Conservation (phyloP, 176 grass and related monocot species). For the Eleusine coracana region DNA sequence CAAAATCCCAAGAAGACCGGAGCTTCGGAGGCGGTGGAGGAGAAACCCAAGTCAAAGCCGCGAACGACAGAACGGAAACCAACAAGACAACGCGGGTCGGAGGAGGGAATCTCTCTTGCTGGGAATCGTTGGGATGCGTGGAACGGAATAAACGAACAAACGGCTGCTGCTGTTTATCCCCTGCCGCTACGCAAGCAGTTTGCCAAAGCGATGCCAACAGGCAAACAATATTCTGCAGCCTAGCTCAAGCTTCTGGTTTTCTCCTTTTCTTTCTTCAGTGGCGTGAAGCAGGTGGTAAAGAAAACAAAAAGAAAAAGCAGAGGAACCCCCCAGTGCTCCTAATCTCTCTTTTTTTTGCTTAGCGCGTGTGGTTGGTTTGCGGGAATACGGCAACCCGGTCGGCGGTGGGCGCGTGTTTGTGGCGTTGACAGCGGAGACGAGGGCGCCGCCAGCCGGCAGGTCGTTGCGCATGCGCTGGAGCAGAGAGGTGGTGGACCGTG, state of each 20-base stretch:
- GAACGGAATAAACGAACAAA: constrained; percentile 49
- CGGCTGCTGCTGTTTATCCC: neutral
- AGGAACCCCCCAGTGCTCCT: neutral
- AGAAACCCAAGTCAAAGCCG: constrained; percentile 43
- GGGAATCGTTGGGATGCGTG: constrained; percentile 27
- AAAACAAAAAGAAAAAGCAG: neutral
- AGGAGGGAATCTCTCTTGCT: neutral
- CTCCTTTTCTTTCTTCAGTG: neutral
- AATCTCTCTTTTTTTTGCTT: neutral
- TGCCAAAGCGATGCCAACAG: neutral
- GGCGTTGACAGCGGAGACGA: constrained; percentile 31
- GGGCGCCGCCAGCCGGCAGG: constrained; percentile 19
- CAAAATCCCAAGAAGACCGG: constrained; percentile 16
- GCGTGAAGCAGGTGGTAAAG: constrained; percentile 9
- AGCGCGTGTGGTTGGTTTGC: neutral
- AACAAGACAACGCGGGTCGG: constrained; percentile 15
- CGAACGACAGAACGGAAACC: constrained; percentile 16
- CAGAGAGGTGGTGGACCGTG: neutral
- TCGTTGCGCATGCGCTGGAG: constrained; percentile 6
- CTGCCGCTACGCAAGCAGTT: neutral
- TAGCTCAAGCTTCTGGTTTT: neutral
- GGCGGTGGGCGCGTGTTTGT: constrained; percentile 9
- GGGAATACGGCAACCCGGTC: constrained; percentile 22
- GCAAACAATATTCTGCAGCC: neutral
- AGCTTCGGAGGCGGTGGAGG: neutral